phyloP scores from a whole-genome alignment of 1,139 yeast species.

The Magnusiomyces starmeri region DNA sequence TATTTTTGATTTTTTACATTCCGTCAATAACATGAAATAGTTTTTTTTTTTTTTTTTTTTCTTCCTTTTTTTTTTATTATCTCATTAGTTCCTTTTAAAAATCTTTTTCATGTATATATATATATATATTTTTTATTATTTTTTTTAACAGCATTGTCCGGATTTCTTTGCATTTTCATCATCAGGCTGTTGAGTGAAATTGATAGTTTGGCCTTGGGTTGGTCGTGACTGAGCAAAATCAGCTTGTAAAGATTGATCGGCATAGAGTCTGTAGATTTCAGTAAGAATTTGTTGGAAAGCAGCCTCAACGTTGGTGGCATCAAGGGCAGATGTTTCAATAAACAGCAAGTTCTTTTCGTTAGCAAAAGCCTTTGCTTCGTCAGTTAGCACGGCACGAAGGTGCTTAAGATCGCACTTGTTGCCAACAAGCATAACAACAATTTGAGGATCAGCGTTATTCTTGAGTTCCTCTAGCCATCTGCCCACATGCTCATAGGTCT shows the following conservation, averaged over 20 bases:
- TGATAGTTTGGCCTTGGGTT: constrained; percentile 77
- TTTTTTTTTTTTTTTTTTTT: background rate
- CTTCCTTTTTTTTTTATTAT: constrained; percentile 14
- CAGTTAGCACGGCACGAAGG: constrained; percentile 94
- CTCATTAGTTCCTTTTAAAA: no score
- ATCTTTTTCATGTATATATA: background rate
- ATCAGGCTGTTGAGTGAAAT: constrained; percentile 89
- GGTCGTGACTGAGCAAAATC: constrained; percentile 45
- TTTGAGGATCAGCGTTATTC: constrained; percentile 95
- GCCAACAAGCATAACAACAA: constrained; percentile 92
- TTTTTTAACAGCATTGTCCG: constrained; percentile 43
- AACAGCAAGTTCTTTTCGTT: constrained; percentile 82
- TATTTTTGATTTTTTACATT: no score
- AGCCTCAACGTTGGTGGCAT: constrained; percentile 88
- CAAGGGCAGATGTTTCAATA: constrained; percentile 96
- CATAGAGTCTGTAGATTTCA: constrained; percentile 85
- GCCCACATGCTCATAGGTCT: constrained; percentile 85
- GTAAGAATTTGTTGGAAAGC: constrained; percentile 90
- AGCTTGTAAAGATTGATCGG: constrained; percentile 38
- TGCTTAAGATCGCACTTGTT: constrained; percentile 95
- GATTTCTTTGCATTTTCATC: constrained; percentile 63
- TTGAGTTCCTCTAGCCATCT: constrained; percentile 94
- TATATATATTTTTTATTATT: no score
- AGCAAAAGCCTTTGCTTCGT: constrained; percentile 93
- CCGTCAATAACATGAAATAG: background rate